Conservation (phyloP, 2,329 filamentous ascomycete genomes). For the Cephalotrichum gorgonifer region DNA sequence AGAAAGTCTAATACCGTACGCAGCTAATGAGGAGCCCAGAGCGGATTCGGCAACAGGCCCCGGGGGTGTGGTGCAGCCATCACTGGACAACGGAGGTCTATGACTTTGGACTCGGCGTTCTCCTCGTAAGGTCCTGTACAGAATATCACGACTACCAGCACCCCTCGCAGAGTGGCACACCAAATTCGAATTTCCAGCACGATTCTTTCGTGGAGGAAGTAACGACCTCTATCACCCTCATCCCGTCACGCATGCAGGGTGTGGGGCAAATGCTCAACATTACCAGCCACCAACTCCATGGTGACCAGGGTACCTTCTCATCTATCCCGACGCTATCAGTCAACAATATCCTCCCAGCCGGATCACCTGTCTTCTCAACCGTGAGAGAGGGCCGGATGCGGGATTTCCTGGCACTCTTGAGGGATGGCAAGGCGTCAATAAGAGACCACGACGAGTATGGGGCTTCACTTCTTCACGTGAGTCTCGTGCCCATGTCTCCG, state of each 20-base stretch:
- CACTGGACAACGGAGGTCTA: no score
- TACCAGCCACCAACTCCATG: background rate
- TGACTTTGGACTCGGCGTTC: no score
- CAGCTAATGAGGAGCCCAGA: no score
- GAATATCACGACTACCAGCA: no score
- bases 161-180: no score
- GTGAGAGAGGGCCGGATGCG: background rate
- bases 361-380: background rate
- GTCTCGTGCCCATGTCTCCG: background rate
- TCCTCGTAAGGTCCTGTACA: no score
- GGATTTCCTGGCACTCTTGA: conserved; percentile 6
- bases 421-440: conserved; percentile 7
- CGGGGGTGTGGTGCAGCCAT: no score
- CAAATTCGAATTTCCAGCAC: no score
- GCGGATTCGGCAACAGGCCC: no score
- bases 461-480: conserved; percentile 11
- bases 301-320: background rate
- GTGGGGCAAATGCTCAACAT: background rate
- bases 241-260: background rate
- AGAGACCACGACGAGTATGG: conserved; percentile 13
- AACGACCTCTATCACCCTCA: background rate
- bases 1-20: no score
- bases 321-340: background rate
- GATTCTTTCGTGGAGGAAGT: background rate
- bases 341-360: background rate